phyloP scores from a whole-genome alignment of 805 yeast genomes.

The Peterozyma toletana region DNA sequence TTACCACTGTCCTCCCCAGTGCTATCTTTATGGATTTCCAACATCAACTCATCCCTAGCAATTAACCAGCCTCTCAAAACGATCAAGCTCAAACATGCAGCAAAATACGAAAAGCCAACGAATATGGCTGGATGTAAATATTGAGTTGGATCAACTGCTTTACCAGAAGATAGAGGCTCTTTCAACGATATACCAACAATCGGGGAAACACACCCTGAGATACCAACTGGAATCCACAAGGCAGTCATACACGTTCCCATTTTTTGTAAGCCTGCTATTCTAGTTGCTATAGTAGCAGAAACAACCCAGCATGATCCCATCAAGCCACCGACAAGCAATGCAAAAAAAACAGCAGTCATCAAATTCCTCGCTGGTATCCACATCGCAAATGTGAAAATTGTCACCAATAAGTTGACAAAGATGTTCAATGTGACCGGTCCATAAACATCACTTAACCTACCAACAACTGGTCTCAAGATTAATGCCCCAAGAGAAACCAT shows the following conservation, averaged over 20 bases:
- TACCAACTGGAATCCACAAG: constrained; percentile 43
- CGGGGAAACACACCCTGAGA: constrained; percentile 48
- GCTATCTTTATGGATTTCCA: constrained; percentile 14
- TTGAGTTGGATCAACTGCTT: constrained; percentile 30
- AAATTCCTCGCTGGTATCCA: constrained; percentile 53
- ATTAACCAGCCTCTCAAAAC: constrained; percentile 48
- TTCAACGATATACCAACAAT: constrained; percentile 51
- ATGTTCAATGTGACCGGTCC: constrained; percentile 46
- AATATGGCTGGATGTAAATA: constrained; percentile 50
- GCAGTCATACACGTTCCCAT: constrained; percentile 41
- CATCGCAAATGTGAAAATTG: constrained; percentile 37
- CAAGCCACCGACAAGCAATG: constrained; percentile 42
- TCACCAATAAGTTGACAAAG: constrained; percentile 28
- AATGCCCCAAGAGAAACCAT: constrained; percentile 53
- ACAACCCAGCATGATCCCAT: constrained; percentile 62
- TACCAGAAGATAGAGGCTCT: constrained; percentile 18
- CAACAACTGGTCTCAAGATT: constrained; percentile 49
- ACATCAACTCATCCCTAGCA: constrained; percentile 33
- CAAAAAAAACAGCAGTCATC: constrained; percentile 48
- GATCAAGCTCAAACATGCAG: constrained; percentile 32
- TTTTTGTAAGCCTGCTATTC: constrained; percentile 47
- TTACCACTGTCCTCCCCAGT: constrained; percentile 20
- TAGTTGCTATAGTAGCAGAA: constrained; percentile 40
- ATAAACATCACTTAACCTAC: constrained; percentile 38
- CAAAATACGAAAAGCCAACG: constrained; percentile 48